A percentile compares a stretch with the other conserved stretches of the same genome.
These are phyloP conservation scores for Metschnikowia sp. DNA, from an alignment of 805 yeast species.

Conservation along the genomic window DNA sequence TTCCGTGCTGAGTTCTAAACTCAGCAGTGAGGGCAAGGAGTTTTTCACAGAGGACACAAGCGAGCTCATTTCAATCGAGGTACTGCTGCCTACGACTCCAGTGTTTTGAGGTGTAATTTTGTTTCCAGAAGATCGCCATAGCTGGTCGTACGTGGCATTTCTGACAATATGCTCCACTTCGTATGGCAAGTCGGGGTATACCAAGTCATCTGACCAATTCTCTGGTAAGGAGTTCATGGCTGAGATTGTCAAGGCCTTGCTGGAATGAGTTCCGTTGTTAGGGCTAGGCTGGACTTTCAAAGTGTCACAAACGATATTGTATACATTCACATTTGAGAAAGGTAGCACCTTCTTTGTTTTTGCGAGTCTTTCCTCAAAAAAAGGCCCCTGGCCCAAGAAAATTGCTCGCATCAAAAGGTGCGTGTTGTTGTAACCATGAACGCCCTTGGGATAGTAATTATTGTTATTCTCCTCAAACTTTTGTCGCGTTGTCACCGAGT, in stretches of 20 bases:
- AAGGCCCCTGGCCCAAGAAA: conserved; percentile 81
- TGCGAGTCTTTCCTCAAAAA: conserved; percentile 43
- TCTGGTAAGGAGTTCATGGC: conserved; percentile 28
- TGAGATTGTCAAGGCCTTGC: conserved; percentile 19
- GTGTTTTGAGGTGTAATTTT: not conserved
- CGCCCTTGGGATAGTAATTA: conserved; percentile 65
- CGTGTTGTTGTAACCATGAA: conserved; percentile 80
- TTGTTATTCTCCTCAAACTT: conserved; percentile 48
- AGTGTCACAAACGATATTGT: conserved; percentile 69
- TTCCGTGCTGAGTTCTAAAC: not conserved
- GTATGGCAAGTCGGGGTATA: conserved; percentile 52
- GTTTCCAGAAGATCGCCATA: conserved; percentile 24
- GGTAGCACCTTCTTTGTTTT: conserved; percentile 46
- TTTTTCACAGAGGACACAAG: not conserved
- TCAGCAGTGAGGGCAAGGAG: not conserved
- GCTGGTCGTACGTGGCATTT: conserved; percentile 51
- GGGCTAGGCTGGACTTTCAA: conserved; percentile 47
- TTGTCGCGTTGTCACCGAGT: conserved; percentile 60
- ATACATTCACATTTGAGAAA: conserved; percentile 69
- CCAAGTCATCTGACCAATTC: conserved; percentile 46
- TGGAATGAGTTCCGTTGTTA: conserved; percentile 53
- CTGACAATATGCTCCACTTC: conserved; percentile 42
- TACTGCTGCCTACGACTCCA: not conserved
- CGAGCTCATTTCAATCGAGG: not conserved
- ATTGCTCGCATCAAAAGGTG: conserved; percentile 80